A percentile compares a stretch with the other conserved stretches of the same genome.
Conservation (phyloP, 805 yeast genomes). For the Wickerhamomyces alni region DNA sequence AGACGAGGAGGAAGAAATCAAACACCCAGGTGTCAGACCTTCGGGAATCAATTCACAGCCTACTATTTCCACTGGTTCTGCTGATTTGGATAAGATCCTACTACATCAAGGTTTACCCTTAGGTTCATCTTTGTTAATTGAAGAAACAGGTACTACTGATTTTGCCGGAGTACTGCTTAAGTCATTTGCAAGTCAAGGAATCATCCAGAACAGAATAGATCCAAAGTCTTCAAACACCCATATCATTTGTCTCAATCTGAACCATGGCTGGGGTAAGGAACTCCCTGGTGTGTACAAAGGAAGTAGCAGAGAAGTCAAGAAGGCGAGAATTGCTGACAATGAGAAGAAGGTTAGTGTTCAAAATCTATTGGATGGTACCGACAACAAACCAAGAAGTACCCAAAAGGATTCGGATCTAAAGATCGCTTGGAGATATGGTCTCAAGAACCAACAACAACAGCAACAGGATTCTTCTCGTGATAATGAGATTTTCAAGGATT, state of each 20-base stretch:
- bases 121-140: slow-evolving; percentile 63
- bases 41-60: slow-evolving; percentile 68
- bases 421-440: slow-evolving; percentile 93
- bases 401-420: slow-evolving; percentile 45
- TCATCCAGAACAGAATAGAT: slow-evolving; percentile 52
- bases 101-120: slow-evolving; percentile 84
- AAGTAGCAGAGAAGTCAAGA: slow-evolving; percentile 58
- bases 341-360: slow-evolving; percentile 64
- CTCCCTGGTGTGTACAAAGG: slow-evolving; percentile 78
- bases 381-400: slow-evolving; percentile 3
- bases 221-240: slow-evolving; percentile 42
- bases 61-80: slow-evolving; percentile 74
- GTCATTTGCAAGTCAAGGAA: slow-evolving; percentile 71
- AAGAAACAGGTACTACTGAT: slow-evolving; percentile 87
- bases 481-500: slow-evolving; percentile 42
- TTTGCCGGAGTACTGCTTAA: slow-evolving; percentile 67
- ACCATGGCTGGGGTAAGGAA: slow-evolving; percentile 55
- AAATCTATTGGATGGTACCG: slow-evolving; percentile 41
- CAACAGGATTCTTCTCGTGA: slow-evolving; percentile 15
- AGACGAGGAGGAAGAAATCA: slow-evolving; percentile 8
- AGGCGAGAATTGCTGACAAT: slow-evolving; percentile 46
- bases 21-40: slow-evolving; percentile 59
- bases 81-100: slow-evolving; percentile 67
- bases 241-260: slow-evolving; percentile 56
- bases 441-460: slow-evolving; percentile 29